Conservation (phyloP, 306 rosid species). For the Sechiopsis laciniata region DNA sequence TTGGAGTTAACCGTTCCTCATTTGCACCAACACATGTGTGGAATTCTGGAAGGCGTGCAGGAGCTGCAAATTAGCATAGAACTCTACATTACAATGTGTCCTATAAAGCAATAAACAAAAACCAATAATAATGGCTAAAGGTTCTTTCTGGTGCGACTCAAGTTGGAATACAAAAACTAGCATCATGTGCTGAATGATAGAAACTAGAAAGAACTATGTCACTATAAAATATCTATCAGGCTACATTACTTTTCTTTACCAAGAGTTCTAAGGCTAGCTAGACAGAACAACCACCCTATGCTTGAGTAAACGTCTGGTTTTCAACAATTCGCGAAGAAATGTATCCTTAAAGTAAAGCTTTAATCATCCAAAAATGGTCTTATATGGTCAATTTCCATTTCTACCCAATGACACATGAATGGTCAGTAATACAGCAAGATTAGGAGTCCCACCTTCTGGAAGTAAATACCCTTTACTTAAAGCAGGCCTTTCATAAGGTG, state of each 20-base stretch:
- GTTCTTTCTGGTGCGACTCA: background rate
- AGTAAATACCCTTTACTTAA: slow-evolving; percentile 94
- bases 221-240: background rate
- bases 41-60: slow-evolving; percentile 86
- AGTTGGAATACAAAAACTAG: background rate
- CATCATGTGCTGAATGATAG: background rate
- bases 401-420: background rate
- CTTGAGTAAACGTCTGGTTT: background rate
- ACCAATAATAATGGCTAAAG: background rate
- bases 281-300: background rate
- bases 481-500: slow-evolving; percentile 99
- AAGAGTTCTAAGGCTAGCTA: background rate
- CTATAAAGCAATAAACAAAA: background rate
- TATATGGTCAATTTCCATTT: background rate
- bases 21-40: slow-evolving; percentile 95
- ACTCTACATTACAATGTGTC: slow-evolving; percentile 19
- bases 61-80: slow-evolving; percentile 45
- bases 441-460: slow-evolving; percentile 67
- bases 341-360: no score
- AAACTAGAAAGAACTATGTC: background rate
- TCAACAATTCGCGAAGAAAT: background rate
- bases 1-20: slow-evolving; percentile 87
- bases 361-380: no score
- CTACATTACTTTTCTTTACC: background rate
- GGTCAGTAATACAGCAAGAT: slow-evolving; percentile 15